These are phyloP conservation scores for Rhodotorula sp. DNA, from an alignment of 1,284 basidiomycete genomes.

Conservation along the genomic window DNA sequence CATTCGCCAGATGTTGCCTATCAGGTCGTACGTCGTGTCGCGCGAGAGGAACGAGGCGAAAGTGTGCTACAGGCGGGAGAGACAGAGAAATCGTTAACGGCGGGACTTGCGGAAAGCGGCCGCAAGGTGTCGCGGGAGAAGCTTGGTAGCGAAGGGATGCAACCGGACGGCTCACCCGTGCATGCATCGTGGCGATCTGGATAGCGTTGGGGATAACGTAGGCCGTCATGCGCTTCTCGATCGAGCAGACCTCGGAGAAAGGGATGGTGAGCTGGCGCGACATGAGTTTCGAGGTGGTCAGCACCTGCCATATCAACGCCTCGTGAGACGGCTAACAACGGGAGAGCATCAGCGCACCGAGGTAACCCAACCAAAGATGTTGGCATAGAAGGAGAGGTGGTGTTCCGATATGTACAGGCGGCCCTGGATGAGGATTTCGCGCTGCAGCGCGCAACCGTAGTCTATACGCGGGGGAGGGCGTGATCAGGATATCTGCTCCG, in stretches of 20 bases:
- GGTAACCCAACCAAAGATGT: constrained; percentile 98
- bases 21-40: constrained; percentile 94
- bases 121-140: background rate
- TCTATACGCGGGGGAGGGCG: constrained; percentile 57
- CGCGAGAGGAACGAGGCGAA: constrained; percentile 95
- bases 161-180: constrained; percentile 49
- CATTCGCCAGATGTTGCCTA: constrained; percentile 92
- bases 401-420: constrained; percentile 96
- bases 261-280: constrained; percentile 74
- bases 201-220: constrained; percentile 99
- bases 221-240: constrained; percentile 98
- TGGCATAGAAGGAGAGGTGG: constrained; percentile 96
- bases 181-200: constrained; percentile 75
- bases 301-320: background rate
- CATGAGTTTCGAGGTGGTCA: background rate
- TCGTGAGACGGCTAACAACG: background rate
- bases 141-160: background rate
- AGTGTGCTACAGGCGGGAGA: constrained; percentile 65
- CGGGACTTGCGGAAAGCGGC: too few species aligned
- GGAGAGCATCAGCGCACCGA: constrained; percentile 58
- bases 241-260: constrained; percentile 80
- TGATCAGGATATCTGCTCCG: background rate
- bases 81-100: background rate
- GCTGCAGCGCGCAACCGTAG: constrained; percentile 93
- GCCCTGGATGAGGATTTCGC: constrained; percentile 95